These are phyloP conservation scores for Sugiyamaella americana DNA, from an alignment of 805 yeast genomes.

Conservation along the genomic window DNA sequence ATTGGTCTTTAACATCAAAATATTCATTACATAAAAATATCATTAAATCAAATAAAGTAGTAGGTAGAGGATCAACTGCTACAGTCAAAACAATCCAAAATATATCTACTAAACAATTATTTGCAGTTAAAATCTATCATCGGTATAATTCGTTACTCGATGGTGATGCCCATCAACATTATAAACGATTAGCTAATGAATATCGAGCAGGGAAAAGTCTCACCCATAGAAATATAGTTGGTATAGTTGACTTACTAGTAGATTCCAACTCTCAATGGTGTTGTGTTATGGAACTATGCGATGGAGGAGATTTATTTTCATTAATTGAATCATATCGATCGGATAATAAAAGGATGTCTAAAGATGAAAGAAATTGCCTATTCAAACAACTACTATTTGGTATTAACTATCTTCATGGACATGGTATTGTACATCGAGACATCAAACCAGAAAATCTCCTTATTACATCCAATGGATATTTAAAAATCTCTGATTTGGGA, in stretches of 20 bases:
- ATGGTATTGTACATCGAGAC: conserved; percentile 35
- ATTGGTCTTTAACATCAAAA: conserved; percentile 16
- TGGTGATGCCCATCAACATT: conserved; percentile 46
- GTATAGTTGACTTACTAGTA: conserved; percentile 70
- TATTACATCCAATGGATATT: conserved; percentile 55
- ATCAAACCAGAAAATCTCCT: conserved; percentile 72
- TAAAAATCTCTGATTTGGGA: conserved; percentile 75
- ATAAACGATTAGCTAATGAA: not conserved
- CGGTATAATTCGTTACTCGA: conserved; percentile 54
- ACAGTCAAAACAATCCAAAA: conserved; percentile 25
- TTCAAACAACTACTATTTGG: conserved; percentile 54
- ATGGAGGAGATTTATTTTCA: conserved; percentile 73
- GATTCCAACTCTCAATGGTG: conserved; percentile 62
- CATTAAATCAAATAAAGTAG: conserved; percentile 11
- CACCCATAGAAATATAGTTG: conserved; percentile 67
- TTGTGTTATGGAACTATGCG: conserved; percentile 92
- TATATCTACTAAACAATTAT: conserved; percentile 34
- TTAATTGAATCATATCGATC: conserved; percentile 69
- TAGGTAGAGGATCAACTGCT: conserved; percentile 34
- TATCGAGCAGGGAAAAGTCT: conserved; percentile 43
- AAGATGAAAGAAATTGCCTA: conserved; percentile 76
- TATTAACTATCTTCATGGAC: conserved; percentile 21
- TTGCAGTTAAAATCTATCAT: conserved; percentile 84
- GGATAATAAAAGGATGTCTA: conserved; percentile 49
- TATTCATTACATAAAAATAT: conserved; percentile 20